Conservation (phyloP, 2,329 filamentous ascomycete genomes). For the Xylariaceae sp. region DNA sequence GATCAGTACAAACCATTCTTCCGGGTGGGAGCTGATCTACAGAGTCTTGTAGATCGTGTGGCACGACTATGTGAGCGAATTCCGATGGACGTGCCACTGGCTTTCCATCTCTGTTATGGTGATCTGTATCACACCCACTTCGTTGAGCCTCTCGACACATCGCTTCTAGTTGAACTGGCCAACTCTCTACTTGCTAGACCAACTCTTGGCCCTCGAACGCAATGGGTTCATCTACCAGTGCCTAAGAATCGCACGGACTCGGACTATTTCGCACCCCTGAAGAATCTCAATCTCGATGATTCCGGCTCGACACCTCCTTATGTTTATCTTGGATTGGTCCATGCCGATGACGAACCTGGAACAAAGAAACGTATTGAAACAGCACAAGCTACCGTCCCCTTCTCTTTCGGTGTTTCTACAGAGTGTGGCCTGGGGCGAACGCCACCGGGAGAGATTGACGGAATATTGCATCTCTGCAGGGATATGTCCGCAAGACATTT, state of each 20-base stretch:
- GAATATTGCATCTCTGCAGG: conserved; percentile 22
- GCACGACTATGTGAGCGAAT: conserved; percentile 17
- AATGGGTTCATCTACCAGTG: conserved; percentile 28
- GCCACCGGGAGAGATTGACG: conserved; percentile 24
- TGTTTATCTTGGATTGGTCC: conserved; percentile 25
- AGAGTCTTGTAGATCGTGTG: conserved; percentile 24
- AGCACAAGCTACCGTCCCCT: conserved; percentile 19
- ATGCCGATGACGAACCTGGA: conserved; percentile 23
- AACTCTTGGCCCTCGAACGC: conserved; percentile 16
- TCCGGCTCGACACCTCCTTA: conserved; percentile 15
- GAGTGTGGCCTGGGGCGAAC: conserved; percentile 27
- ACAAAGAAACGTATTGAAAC: conserved; percentile 24
- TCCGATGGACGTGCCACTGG: conserved; percentile 20
- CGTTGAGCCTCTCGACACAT: conserved; percentile 21
- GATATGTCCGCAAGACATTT: conserved; percentile 15
- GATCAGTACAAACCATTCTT: conserved; percentile 20
- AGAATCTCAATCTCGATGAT: conserved; percentile 15
- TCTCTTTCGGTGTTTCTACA: conserved; percentile 25
- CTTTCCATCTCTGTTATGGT: conserved; percentile 28
- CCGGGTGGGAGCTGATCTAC: conserved; percentile 13
- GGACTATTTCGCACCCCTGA: conserved; percentile 23
- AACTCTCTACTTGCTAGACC: conserved; percentile 24
- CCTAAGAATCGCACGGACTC: conserved; percentile 23
- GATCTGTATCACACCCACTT: conserved; percentile 24
- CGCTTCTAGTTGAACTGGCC: conserved; percentile 19